Conservation (phyloP, 1,139 yeast genomes). For the Yamadazyma taylorii region DNA sequence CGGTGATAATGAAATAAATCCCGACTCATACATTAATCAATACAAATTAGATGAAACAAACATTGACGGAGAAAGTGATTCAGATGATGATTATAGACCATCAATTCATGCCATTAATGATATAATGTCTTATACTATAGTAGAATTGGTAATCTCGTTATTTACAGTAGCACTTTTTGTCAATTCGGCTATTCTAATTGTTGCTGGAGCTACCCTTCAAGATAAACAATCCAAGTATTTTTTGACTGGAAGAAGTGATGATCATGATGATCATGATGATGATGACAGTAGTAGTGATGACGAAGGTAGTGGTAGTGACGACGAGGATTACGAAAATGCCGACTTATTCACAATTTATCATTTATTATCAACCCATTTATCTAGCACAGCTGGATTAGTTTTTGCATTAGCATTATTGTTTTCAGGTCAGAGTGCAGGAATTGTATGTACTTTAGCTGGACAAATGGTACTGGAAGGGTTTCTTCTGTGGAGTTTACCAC, state of each 20-base stretch:
- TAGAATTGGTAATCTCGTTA: constrained; percentile 63
- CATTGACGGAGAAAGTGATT: not conserved
- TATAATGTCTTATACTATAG: constrained; percentile 64
- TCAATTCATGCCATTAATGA: constrained; percentile 65
- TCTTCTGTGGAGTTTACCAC: constrained; percentile 78
- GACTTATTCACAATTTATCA: constrained; percentile 85
- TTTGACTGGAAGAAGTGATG: constrained; percentile 6
- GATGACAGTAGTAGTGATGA: constrained; percentile 30
- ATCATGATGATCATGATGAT: constrained; percentile 50
- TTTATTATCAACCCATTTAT: constrained; percentile 67
- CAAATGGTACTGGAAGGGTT: constrained; percentile 97
- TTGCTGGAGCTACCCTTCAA: constrained; percentile 68
- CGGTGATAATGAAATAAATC: constrained; percentile 12
- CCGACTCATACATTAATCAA: not conserved
- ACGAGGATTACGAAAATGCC: constrained; percentile 57
- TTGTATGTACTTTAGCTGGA: constrained; percentile 96
- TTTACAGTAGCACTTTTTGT: constrained; percentile 79
- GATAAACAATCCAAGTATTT: constrained; percentile 4
- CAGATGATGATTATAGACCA: constrained; percentile 54
- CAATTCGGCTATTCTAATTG: constrained; percentile 73
- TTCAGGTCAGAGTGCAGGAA: constrained; percentile 98
- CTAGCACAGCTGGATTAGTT: constrained; percentile 89
- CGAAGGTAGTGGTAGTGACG: too few relatives aligned
- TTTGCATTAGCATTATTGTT: constrained; percentile 90
- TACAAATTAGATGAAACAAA: not conserved